Evolutionary conservation across 1,139 yeast genomes (phyloP).

Genomic region (Debaryomyces udenii): DNA sequence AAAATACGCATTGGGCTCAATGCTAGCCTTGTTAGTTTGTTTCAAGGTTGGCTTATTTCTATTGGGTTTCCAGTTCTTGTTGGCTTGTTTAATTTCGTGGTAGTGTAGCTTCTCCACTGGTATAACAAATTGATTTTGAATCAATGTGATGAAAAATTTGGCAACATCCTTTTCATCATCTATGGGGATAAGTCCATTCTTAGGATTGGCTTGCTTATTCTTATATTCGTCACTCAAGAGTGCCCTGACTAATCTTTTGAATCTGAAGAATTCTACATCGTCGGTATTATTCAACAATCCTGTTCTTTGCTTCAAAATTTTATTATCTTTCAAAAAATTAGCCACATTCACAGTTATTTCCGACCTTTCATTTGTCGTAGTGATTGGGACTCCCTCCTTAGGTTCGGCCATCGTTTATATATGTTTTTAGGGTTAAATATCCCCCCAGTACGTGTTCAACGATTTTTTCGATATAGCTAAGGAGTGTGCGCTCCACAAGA

Average conservation of each 20-base stretch:
- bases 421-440: background rate
- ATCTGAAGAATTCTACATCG: conserved; percentile 79
- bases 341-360: conserved; percentile 59
- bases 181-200: conserved; percentile 60
- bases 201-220: conserved; percentile 55
- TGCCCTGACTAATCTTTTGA: conserved; percentile 80
- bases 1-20: conserved; percentile 78
- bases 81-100: conserved; percentile 65
- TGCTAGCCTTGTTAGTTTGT: conserved; percentile 66
- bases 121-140: conserved; percentile 72
- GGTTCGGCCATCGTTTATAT: background rate
- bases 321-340: conserved; percentile 65
- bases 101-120: conserved; percentile 77
- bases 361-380: conserved; percentile 22
- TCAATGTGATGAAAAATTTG: conserved; percentile 64
- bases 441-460: conserved; percentile 5
- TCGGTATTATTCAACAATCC: conserved; percentile 74
- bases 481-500: conserved; percentile 8
- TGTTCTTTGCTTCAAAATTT: conserved; percentile 71
- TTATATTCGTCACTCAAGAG: conserved; percentile 74
- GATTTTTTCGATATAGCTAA: conserved; percentile 5
- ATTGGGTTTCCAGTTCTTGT: conserved; percentile 65
- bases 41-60: conserved; percentile 75
- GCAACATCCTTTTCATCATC: conserved; percentile 58
- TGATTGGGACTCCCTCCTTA: conserved; percentile 8